Evolutionary conservation across 805 yeast genomes (phyloP), one percentile per base, ranked within the genome.

Genomic region (Candida berthetii): DNA sequence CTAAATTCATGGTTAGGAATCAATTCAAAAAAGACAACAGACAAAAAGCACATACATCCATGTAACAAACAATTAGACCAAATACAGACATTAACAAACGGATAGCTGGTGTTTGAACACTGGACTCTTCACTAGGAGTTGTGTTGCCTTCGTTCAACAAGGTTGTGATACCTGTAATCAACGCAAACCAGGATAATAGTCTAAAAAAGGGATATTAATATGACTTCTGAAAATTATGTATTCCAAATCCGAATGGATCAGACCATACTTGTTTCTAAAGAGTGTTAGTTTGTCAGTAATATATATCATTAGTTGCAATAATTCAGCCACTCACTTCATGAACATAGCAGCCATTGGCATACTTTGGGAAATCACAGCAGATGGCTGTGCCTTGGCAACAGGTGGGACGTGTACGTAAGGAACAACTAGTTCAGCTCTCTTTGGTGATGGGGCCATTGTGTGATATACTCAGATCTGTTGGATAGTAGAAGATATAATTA

Each of bases 271-370:
- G 31, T 69, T 69, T 49, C 68, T 39, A 19, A 16, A 22, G 24
- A 20, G 4, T 14, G 20, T 18, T 14, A 40, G 11, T 22, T 7
- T 22, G 11, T 31, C 28, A 18, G 27, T 13, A 3, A 6, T 37
- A 5, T 31, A 4, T 14, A 11, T 5, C 9, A 8, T 18, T 25
- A 10, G 57, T 64, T 32, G 60, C 37, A 40, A 55, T 60, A 46
- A n/a, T n/a, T 22, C 24, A 22, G 24, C 24, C 8, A 61, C 63
- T 49, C 67, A 65, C 49, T 59, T 73, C 74, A 79, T 68, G 60
- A 79, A 78, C 78, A 79, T 76, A 37, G 84, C 84, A 3, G 81
- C 80, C 81, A 79, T 75, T 27, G 85, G 84, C 63, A 79, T 71
- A 15, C 81, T 67, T 57, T 74, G 84, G 34, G 75, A 60, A 36